These are phyloP conservation scores for Scheffersomyces insectosa DNA, from an alignment of 1,139 yeast genomes.

Conservation along the genomic window DNA sequence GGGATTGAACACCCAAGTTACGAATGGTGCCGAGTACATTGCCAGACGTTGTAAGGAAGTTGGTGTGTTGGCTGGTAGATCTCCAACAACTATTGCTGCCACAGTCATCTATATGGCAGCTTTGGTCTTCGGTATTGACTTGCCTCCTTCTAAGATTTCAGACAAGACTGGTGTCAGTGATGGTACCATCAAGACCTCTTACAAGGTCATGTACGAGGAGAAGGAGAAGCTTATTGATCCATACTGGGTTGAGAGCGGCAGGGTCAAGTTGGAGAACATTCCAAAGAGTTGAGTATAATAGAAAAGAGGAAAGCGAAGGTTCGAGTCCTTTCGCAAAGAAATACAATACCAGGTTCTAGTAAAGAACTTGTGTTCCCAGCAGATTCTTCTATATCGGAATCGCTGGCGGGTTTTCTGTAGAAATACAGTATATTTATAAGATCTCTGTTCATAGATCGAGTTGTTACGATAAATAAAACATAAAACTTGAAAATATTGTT, in stretches of 20 bases:
- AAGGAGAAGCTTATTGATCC: conserved; percentile 76
- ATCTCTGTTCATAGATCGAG: too few species aligned
- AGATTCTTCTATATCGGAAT: too few species aligned
- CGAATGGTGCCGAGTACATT: conserved; percentile 91
- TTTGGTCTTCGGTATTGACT: conserved; percentile 69
- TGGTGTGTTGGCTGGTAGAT: conserved; percentile 94
- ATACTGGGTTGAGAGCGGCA: conserved; percentile 73
- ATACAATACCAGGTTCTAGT: too few species aligned
- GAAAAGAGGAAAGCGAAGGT: too few species aligned
- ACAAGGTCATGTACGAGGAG: conserved; percentile 78
- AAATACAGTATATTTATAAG: too few species aligned
- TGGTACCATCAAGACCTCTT: conserved; percentile 93
- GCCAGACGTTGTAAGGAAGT: conserved; percentile 87
- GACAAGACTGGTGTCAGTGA: conserved; percentile 98
- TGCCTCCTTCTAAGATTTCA: conserved; percentile 77
- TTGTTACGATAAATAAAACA: too few species aligned
- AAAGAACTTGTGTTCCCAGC: too few species aligned
- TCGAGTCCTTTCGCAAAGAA: too few species aligned
- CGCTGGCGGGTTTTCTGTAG: too few species aligned
- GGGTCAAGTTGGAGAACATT: conserved; percentile 60
- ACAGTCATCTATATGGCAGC: conserved; percentile 96
- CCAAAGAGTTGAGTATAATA: conserved; percentile 40
- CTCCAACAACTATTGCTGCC: conserved; percentile 97
- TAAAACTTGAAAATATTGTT: too few species aligned
- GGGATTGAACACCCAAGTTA: conserved; percentile 81